These are phyloP conservation scores for Brasenia schreberi DNA, from an alignment of 164 flowering plant species.

Conservation along the genomic window DNA sequence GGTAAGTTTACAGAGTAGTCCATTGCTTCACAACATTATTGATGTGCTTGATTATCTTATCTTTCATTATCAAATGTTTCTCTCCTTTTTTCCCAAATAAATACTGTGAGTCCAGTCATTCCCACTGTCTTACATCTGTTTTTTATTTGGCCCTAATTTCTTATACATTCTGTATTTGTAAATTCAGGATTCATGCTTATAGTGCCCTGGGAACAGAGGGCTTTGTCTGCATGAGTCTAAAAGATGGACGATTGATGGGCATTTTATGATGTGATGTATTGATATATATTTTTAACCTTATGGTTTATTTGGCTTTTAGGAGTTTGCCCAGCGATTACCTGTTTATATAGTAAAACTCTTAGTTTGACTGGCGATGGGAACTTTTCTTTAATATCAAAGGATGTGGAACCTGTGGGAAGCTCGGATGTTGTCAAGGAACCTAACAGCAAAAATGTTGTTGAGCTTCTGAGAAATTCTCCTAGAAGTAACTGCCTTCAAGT, in stretches of 20 bases:
- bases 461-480: constrained; percentile 5
- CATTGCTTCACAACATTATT: neutral
- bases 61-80: no score
- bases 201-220: neutral
- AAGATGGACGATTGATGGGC: neutral
- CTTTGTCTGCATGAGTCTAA: no score
- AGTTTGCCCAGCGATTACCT: constrained; percentile 30
- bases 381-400: constrained; percentile 13
- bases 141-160: no score
- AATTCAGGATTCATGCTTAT: neutral
- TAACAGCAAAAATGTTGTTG: constrained; percentile 9
- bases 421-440: constrained; percentile 12
- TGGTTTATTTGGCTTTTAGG: constrained; percentile 33
- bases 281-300: neutral
- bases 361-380: constrained; percentile 30
- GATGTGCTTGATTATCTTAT: neutral
- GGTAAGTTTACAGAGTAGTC: constrained; percentile 49
- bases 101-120: no score
- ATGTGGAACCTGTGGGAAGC: constrained; percentile 11
- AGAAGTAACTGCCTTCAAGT: constrained; percentile 12
- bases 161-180: no score
- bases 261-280: no score
- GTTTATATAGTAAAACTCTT: constrained; percentile 34
- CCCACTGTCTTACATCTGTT: no score
- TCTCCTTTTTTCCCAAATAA: neutral